Percentiles rank a stretch among this genome's conserved stretches.
Evolutionary conservation across 768 basidiomycete species (phyloP).

Genomic region (Xerocomellus chrysenteron): DNA sequence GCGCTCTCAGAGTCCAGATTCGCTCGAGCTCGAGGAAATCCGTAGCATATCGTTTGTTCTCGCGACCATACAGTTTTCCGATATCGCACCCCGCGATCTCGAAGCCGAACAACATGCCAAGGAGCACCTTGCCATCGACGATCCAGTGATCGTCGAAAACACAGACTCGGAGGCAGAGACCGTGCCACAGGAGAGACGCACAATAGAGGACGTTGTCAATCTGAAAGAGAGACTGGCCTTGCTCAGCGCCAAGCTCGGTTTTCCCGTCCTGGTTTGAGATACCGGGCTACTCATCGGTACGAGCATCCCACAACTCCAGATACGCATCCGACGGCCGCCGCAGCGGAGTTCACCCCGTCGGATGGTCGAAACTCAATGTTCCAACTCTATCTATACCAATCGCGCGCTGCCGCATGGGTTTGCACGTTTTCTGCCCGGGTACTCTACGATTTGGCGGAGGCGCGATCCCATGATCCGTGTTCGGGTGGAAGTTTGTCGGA

Average conservation of each 20-base stretch:
- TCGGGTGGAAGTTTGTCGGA: background rate
- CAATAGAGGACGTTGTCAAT: slow-evolving; percentile 39
- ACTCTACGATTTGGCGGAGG: background rate
- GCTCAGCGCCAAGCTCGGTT: slow-evolving; percentile 33
- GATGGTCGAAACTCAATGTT: background rate
- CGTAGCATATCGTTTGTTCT: slow-evolving; percentile 57
- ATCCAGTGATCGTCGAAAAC: slow-evolving; percentile 24
- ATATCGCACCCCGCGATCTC: slow-evolving; percentile 71
- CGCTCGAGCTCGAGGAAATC: slow-evolving; percentile 39
- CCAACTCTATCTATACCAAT: background rate
- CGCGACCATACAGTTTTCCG: slow-evolving; percentile 59
- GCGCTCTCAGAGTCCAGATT: slow-evolving; percentile 25
- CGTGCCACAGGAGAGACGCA: slow-evolving; percentile 27
- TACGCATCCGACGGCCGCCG: background rate
- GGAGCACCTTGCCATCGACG: slow-evolving; percentile 45
- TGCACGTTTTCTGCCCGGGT: background rate
- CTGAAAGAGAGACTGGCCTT: slow-evolving; percentile 38
- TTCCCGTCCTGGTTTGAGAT: slow-evolving; percentile 22
- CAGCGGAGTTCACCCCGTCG: background rate
- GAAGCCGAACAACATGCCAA: slow-evolving; percentile 78
- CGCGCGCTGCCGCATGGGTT: background rate
- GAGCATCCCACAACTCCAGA: background rate
- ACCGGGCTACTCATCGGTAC: background rate
- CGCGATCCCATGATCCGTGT: background rate
- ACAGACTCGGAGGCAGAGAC: slow-evolving; percentile 36